Conservation (phyloP, 108 stramenopile genomes). For the Discostella pseudostelligera region DNA sequence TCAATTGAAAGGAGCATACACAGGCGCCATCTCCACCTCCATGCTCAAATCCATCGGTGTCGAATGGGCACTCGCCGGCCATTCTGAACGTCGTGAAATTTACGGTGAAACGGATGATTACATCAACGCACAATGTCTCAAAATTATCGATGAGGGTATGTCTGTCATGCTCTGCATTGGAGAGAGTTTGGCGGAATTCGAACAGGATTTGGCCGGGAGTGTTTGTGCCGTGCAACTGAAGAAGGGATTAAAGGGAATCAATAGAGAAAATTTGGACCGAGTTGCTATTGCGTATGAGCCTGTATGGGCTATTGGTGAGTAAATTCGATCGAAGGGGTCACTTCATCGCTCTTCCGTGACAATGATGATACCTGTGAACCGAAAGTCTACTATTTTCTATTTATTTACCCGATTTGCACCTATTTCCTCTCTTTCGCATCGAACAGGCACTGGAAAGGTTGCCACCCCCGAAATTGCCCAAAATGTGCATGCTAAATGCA, state of each 20-base stretch:
- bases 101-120: conserved; percentile 93
- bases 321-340: not conserved
- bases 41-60: conserved; percentile 87
- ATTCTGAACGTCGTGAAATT: conserved; percentile 94
- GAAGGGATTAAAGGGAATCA: conserved; percentile 82
- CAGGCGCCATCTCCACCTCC: conserved; percentile 90
- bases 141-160: conserved; percentile 90
- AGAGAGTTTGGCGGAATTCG: conserved; percentile 90
- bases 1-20: conserved; percentile 92
- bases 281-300: conserved; percentile 97
- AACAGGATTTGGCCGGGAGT: conserved; percentile 87
- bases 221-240: conserved; percentile 90
- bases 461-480: conserved; percentile 84
- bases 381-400: not conserved
- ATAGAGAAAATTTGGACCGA: conserved; percentile 74
- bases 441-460: conserved; percentile 59
- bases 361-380: too few species aligned
- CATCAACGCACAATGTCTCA: conserved; percentile 89
- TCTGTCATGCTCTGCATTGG: conserved; percentile 96
- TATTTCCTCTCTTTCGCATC: not conserved
- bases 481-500: conserved; percentile 79
- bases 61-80: conserved; percentile 94
- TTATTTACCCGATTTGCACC: not conserved
- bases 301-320: conserved; percentile 86
- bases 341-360: not conserved